Evolutionary conservation across 164 flowering plant species (phyloP).

Genomic region (grape (Vitis vinifera)): DNA sequence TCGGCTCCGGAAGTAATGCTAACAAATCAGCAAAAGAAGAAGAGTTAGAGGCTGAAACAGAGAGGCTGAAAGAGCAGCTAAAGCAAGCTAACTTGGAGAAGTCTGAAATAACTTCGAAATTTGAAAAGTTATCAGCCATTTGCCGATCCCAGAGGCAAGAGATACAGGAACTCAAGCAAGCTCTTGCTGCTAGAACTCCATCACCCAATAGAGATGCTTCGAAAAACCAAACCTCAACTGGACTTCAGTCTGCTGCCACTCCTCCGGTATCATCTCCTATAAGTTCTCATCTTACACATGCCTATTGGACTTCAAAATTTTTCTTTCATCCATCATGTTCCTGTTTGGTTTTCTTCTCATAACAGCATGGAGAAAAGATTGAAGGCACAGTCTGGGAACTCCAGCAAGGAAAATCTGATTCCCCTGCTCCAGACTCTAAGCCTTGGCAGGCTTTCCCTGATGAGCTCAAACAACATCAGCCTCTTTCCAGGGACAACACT

Average conservation of each 20-base stretch:
- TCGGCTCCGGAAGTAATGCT: slow-evolving; percentile 28
- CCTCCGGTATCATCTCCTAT: slow-evolving; percentile 42
- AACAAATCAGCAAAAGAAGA: slow-evolving; percentile 37
- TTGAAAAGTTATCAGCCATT: slow-evolving; percentile 86
- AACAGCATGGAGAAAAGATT: slow-evolving; percentile 48
- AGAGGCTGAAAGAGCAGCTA: slow-evolving; percentile 71
- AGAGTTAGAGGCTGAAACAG: slow-evolving; percentile 61
- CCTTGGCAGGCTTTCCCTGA: slow-evolving; percentile 68
- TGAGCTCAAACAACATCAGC: slow-evolving; percentile 31
- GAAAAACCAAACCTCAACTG: slow-evolving; percentile 35
- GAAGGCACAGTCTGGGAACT: slow-evolving; percentile 60
- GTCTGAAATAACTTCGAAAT: slow-evolving; percentile 78
- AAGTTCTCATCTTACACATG: neutral
- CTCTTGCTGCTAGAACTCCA: slow-evolving; percentile 64
- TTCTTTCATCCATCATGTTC: neutral
- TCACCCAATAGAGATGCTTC: slow-evolving; percentile 55
- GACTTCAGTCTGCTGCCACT: slow-evolving; percentile 25
- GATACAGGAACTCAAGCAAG: slow-evolving; percentile 87
- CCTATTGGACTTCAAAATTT: neutral
- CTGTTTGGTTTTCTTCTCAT: slow-evolving; percentile 1
- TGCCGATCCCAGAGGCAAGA: slow-evolving; percentile 96
- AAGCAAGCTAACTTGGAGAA: slow-evolving; percentile 66
- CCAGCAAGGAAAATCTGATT: slow-evolving; percentile 46
- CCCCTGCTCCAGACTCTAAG: slow-evolving; percentile 46
- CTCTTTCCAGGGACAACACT: slow-evolving; percentile 22